Percentiles rank a stretch among this genome's conserved stretches.
phyloP scores from a whole-genome alignment of 2,329 filamentous ascomycete genomes.

The Colletotrichum magnum region DNA sequence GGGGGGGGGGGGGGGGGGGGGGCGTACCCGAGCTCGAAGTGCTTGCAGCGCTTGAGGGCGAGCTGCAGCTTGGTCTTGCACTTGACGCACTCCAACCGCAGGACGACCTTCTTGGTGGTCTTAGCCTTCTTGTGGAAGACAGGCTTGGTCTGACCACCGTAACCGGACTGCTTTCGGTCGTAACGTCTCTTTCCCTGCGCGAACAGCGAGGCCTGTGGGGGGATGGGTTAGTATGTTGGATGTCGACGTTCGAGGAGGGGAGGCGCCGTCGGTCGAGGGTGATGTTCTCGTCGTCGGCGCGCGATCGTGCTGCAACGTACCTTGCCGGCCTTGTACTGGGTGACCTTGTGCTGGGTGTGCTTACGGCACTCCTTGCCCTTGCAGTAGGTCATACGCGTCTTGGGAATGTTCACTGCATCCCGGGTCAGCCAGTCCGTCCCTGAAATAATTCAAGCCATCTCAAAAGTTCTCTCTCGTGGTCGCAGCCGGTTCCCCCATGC shows the following conservation, averaged over 20 bases:
- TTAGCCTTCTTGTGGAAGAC: conserved; percentile 99
- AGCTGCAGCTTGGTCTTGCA: conserved; percentile 99
- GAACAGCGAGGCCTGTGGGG: conserved; percentile 83
- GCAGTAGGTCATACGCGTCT: conserved; percentile 98
- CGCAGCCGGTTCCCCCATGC: conserved; percentile 24
- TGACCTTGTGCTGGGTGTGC: conserved; percentile 93
- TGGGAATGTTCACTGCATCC: conserved; percentile 93
- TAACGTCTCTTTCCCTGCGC: conserved; percentile 99
- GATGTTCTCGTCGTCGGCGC: conserved; percentile 33
- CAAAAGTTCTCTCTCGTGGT: conserved; percentile 11
- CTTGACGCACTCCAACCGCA: conserved; percentile 95
- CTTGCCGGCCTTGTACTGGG: conserved; percentile 98
- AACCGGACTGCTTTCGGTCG: conserved; percentile 99
- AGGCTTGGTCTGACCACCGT: conserved; percentile 99
- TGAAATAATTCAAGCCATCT: conserved; percentile 12
- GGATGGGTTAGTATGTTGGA: not conserved
- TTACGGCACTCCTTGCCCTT: conserved; percentile 95
- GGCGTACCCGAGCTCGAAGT: conserved; percentile 96
- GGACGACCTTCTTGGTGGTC: conserved; percentile 99
- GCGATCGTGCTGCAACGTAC: conserved; percentile 55
- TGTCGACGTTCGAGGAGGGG: not conserved
- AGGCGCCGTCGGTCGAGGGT: conserved; percentile 10
- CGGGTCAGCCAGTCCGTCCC: conserved; percentile 48
- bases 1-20: not conserved
- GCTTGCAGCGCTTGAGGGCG: conserved; percentile 99